Conservation (phyloP, 2,329 filamentous ascomycete species). For the Akanthomyces muscarius region DNA sequence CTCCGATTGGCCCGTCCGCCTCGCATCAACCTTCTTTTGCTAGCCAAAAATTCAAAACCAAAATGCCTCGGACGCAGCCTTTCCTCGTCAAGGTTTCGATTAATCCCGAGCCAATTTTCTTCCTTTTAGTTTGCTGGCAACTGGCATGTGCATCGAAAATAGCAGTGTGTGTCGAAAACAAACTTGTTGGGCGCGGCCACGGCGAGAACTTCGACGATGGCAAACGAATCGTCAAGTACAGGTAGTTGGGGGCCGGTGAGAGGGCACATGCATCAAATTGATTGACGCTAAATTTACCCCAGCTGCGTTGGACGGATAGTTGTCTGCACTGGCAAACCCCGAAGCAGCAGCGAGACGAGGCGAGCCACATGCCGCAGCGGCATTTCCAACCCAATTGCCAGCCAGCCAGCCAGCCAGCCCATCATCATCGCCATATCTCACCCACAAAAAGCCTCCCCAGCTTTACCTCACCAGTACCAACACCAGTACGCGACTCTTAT, state of each 20-base stretch:
- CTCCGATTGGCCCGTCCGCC: conserved; percentile 13
- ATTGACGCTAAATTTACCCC: too few relatives aligned
- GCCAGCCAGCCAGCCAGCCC: background rate
- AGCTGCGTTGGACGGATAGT: background rate
- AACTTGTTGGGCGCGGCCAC: too few relatives aligned
- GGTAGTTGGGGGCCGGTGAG: too few relatives aligned
- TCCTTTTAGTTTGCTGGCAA: background rate
- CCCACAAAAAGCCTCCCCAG: background rate
- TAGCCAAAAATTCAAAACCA: background rate
- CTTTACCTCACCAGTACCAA: background rate
- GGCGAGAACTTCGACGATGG: too few relatives aligned
- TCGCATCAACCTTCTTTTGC: background rate
- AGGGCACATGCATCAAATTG: too few relatives aligned
- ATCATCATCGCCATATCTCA: background rate
- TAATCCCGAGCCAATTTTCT: background rate
- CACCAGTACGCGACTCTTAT: conserved; percentile 4
- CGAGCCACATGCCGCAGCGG: conserved; percentile 8
- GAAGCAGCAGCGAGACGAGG: background rate
- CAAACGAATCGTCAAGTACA: background rate
- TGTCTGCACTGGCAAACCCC: background rate
- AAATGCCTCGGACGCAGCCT: background rate
- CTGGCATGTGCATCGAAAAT: too few relatives aligned
- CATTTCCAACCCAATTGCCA: conserved; percentile 4
- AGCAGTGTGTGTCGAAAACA: too few relatives aligned
- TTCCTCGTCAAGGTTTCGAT: background rate